Percentiles rank a stretch among this genome's conserved stretches.
These are phyloP conservation scores for Blastomyces emzantsi DNA, from an alignment of 2,329 filamentous ascomycete genomes.

Conservation along the genomic window DNA sequence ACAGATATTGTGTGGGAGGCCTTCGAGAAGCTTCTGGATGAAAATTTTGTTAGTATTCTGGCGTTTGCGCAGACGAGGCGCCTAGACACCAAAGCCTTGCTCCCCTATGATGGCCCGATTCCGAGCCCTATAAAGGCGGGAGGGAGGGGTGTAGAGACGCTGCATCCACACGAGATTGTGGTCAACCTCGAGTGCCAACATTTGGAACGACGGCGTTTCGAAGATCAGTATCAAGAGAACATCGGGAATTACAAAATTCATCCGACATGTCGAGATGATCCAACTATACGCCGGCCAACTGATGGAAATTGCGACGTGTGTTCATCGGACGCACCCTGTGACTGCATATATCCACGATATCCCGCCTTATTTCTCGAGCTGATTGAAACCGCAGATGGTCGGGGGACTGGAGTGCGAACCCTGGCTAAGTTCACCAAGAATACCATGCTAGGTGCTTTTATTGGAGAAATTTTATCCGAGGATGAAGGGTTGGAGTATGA, in stretches of 20 bases:
- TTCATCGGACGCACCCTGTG: conserved; percentile 14
- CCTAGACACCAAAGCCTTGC: not conserved
- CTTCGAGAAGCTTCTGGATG: not conserved
- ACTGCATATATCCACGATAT: conserved; percentile 16
- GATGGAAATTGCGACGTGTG: conserved; percentile 20
- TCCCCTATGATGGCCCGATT: not conserved
- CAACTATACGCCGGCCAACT: not conserved
- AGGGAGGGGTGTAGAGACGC: not conserved
- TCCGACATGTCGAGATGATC: not conserved
- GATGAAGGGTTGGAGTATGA: conserved; percentile 10
- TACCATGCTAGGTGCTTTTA: conserved; percentile 22
- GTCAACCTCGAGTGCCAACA: not conserved
- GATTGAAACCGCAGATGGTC: conserved; percentile 19
- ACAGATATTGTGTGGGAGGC: not conserved
- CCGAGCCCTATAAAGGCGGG: not conserved
- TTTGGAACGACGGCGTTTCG: not conserved
- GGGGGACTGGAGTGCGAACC: conserved; percentile 25
- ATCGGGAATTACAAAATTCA: not conserved
- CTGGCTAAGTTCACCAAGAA: conserved; percentile 21
- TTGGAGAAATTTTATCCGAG: conserved; percentile 19
- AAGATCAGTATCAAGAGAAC: not conserved
- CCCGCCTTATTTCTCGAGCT: conserved; percentile 24
- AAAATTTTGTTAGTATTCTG: conserved; percentile 3
- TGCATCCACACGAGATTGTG: conserved; percentile 6
- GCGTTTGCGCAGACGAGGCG: conserved; percentile 3